A percentile compares a stretch with the other conserved stretches of the same genome.
Evolutionary conservation across 192 early-diverging fungal genomes (phyloP).

Genomic region (Coemansia sp.): DNA sequence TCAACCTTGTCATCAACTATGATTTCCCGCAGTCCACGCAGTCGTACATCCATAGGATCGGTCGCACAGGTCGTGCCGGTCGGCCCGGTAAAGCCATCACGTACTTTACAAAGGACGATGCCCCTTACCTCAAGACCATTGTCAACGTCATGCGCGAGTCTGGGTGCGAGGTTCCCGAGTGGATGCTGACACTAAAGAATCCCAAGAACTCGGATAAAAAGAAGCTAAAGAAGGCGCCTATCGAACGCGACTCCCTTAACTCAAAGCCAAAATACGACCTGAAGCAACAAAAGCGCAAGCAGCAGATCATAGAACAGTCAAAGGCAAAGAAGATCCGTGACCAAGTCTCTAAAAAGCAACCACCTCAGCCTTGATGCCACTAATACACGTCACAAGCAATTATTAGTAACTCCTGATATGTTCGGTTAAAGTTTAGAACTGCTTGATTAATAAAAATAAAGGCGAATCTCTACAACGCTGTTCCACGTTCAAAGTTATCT

Average conservation of each 20-base stretch:
- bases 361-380: not conserved
- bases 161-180: constrained; percentile 95
- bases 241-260: constrained; percentile 73
- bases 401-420: no score
- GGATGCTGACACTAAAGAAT: constrained; percentile 89
- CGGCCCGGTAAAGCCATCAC: constrained; percentile 86
- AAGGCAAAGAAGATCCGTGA: constrained; percentile 44
- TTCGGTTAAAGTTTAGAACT: not conserved
- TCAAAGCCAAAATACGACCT: constrained; percentile 76
- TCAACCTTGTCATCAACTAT: constrained; percentile 97
- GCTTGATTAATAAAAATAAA: not conserved
- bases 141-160: constrained; percentile 97
- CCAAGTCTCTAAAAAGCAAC: not conserved
- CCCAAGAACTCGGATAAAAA: constrained; percentile 62
- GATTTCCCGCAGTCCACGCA: constrained; percentile 93
- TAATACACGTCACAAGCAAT: not conserved
- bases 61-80: constrained; percentile 97
- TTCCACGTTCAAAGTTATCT: constrained; percentile 84
- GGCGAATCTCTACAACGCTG: constrained; percentile 57
- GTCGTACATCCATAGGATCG: constrained; percentile 96
- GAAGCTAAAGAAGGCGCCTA: constrained; percentile 70
- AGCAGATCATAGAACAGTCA: constrained; percentile 49
- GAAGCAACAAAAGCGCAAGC: constrained; percentile 66
- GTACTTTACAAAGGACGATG: constrained; percentile 93
- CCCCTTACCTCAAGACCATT: constrained; percentile 83